Evolutionary conservation across 2,329 filamentous ascomycete species (phyloP).

Genomic region (Paraphoma chrysanthemicola): DNA sequence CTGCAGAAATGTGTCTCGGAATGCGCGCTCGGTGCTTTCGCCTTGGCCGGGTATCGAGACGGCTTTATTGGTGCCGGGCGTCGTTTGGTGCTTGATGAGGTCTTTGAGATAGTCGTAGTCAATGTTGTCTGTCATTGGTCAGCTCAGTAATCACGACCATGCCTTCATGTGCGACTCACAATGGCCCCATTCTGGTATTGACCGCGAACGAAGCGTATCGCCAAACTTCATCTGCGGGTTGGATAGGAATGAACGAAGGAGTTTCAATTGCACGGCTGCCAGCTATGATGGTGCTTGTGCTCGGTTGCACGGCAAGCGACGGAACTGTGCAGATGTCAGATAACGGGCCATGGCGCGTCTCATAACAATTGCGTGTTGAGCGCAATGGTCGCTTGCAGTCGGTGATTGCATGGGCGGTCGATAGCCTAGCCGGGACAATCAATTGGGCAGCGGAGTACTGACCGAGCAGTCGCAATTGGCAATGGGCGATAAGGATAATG

Average conservation of each 20-base stretch:
- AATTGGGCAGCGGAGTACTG: slow-evolving; percentile 10
- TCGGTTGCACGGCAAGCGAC: slow-evolving; percentile 12
- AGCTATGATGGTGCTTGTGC: slow-evolving; percentile 10
- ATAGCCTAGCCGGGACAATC: not conserved
- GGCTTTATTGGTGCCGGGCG: slow-evolving; percentile 71
- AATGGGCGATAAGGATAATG: slow-evolving; percentile 7
- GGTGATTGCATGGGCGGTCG: not conserved
- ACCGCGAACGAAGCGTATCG: slow-evolving; percentile 74
- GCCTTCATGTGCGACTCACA: slow-evolving; percentile 54
- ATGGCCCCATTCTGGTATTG: slow-evolving; percentile 81
- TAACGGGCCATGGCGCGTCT: slow-evolving; percentile 10
- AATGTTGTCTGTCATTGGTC: slow-evolving; percentile 71
- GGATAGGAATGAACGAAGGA: slow-evolving; percentile 2
- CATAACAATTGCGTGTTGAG: not conserved
- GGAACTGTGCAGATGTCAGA: slow-evolving; percentile 19
- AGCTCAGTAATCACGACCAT: not conserved
- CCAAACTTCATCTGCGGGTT: slow-evolving; percentile 73
- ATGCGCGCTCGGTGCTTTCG: slow-evolving; percentile 63
- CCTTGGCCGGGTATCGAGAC: slow-evolving; percentile 76
- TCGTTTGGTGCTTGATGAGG: slow-evolving; percentile 82
- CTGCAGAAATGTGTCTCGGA: slow-evolving; percentile 74
- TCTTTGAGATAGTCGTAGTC: slow-evolving; percentile 89
- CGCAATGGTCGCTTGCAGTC: not conserved
- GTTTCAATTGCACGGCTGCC: slow-evolving; percentile 7
- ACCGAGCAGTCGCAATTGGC: slow-evolving; percentile 17